phyloP scores from a whole-genome alignment of 2,329 filamentous ascomycete genomes.

The Fusarium fujikuroi region DNA sequence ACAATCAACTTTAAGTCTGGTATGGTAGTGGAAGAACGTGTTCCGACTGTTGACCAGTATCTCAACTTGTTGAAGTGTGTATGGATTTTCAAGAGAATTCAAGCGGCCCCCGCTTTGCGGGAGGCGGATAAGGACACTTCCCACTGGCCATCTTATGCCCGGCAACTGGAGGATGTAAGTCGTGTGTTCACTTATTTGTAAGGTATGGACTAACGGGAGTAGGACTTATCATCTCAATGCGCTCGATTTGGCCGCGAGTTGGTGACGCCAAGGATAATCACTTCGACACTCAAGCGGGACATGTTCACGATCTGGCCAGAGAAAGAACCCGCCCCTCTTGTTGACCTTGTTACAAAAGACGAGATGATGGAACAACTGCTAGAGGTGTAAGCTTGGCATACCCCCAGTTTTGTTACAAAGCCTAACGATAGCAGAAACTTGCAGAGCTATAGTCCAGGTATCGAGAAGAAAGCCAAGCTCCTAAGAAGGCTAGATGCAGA shows the following conservation, averaged over 20 bases:
- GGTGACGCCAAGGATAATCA: slow-evolving; percentile 37
- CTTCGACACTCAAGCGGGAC: slow-evolving; percentile 32
- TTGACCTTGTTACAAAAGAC: slow-evolving; percentile 47
- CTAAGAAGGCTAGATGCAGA: slow-evolving; percentile 45
- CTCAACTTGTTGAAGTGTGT: slow-evolving; percentile 49
- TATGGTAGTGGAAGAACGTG: slow-evolving; percentile 42
- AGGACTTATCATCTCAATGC: slow-evolving; percentile 46
- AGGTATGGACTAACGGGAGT: background rate
- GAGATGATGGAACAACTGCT: slow-evolving; percentile 50
- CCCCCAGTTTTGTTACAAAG: too few relatives aligned
- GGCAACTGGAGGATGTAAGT: slow-evolving; percentile 48
- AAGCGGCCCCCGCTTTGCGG: slow-evolving; percentile 24
- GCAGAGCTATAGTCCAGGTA: slow-evolving; percentile 27
- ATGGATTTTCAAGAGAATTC: slow-evolving; percentile 44
- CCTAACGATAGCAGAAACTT: slow-evolving; percentile 30
- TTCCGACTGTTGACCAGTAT: slow-evolving; percentile 43
- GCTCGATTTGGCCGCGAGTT: slow-evolving; percentile 45
- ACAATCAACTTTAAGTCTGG: slow-evolving; percentile 43
- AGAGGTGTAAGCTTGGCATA: slow-evolving; percentile 33
- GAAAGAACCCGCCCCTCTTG: slow-evolving; percentile 39
- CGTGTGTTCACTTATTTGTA: background rate
- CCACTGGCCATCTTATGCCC: slow-evolving; percentile 51
- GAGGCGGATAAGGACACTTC: slow-evolving; percentile 36
- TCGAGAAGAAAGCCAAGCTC: slow-evolving; percentile 42
- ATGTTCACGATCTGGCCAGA: slow-evolving; percentile 48